Base-by-base conservation (phyloP, 73 alveolate genomes). In the Breviolum minutum region DNA sequence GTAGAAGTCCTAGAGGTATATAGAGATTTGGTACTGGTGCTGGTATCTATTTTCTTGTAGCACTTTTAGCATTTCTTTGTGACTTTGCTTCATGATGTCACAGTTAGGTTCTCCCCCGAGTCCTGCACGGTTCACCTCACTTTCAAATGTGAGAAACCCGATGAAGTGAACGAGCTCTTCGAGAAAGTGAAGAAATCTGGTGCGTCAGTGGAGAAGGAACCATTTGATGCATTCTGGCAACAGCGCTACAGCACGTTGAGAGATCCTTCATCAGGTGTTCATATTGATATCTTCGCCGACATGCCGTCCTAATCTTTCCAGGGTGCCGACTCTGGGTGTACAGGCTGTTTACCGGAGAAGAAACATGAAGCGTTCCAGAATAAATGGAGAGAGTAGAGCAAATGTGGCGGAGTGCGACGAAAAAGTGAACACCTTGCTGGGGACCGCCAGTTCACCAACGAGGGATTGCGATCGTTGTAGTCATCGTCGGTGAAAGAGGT, bases 21-120 rank as follows among this genome's bases (percentile, higher is more conserved):
- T 11, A 68, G 17, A 22, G 77, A 22, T 17, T 68, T 14, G 24
- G 24, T 17, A 68, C n/a, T 17, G 24, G 77, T 17, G 17, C 77
- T 17, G 24, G 77, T 2, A 68, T 14, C 77, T 22, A 68, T 22
- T 14, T 22, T 17, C 77, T 22, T 22, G 77, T 68, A 17, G 77
- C 4, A 2, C 4, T 68, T 68, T 68, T 68, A 2, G 1, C n/a
- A 14, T 17, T 14, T 14, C 8, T 17, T 14, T 17, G 8, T 14
- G 24, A 68, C 77, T 68, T 68, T 68, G 17, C 24, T 14, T 14
- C 77, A 2, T 68, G 17, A 68, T 68, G 77, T 14, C 17, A 0
- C 16, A 6, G n/a, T 48, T 66, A 81, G 90, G 92, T 83, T 83
- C 92, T 83, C 92, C 73, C 92, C 92, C 8, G 92, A 83, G n/a